A percentile compares a stretch with the other conserved stretches of the same genome.
These are phyloP conservation scores for Lasiosphaeria hispida DNA, from an alignment of 495 filamentous ascomycete species.

Conservation along the genomic window DNA sequence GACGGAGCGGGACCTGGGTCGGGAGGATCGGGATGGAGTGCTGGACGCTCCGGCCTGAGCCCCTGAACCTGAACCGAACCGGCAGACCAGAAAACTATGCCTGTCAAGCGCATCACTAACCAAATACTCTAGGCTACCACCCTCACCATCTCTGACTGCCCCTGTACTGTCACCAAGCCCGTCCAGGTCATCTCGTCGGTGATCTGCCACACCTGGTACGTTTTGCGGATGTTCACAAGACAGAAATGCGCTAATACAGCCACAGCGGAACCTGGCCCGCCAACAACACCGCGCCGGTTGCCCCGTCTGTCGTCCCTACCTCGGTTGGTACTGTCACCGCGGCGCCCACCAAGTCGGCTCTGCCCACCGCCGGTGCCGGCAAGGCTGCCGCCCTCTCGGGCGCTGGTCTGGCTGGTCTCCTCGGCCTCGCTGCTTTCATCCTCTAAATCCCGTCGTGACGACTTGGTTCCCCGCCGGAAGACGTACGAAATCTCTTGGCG, in stretches of 20 bases:
- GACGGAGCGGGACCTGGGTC: not conserved
- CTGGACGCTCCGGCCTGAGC: not conserved
- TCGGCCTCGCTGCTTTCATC: conserved; percentile 70
- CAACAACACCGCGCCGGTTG: conserved; percentile 34
- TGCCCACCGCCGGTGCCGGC: conserved; percentile 61
- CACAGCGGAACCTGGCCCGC: conserved; percentile 9
- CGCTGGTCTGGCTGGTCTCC: conserved; percentile 68
- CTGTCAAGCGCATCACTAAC: not conserved
- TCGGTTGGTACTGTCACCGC: conserved; percentile 34
- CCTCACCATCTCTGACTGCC: conserved; percentile 76
- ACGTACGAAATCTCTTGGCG: too few species aligned
- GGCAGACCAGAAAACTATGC: not conserved
- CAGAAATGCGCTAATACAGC: conserved; percentile 6
- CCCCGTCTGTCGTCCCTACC: conserved; percentile 33
- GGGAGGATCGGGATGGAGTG: not conserved
- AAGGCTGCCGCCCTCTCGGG: conserved; percentile 65
- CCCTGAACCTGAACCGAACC: not conserved
- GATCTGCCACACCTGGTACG: conserved; percentile 66
- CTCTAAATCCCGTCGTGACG: conserved; percentile 57
- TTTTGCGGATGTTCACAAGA: not conserved
- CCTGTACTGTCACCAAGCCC: conserved; percentile 74
- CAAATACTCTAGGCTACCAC: conserved; percentile 58
- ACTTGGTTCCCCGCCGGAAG: not conserved
- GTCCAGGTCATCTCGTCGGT: conserved; percentile 60
- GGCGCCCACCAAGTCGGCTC: conserved; percentile 22